Conservation (phyloP, 2,329 filamentous ascomycete genomes). For the Apiospora malaysiana region DNA sequence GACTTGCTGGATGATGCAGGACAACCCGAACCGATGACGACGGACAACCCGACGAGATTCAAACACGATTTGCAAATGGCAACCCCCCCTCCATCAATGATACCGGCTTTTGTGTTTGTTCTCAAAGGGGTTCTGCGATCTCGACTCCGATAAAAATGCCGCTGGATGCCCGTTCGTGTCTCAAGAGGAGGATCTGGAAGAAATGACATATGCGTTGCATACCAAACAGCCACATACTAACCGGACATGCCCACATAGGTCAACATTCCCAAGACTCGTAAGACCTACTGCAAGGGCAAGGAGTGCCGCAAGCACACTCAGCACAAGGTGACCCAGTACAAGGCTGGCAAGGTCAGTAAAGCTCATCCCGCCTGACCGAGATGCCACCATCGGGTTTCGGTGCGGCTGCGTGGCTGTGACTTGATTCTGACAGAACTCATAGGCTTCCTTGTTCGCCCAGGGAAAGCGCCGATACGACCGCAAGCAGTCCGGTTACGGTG, state of each 20-base stretch:
- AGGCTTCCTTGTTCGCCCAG: constrained; percentile 94
- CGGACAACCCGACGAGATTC: constrained; percentile 13
- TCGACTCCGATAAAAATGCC: neutral
- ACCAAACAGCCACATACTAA: constrained; percentile 35
- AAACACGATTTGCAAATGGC: constrained; percentile 11
- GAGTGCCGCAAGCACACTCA: constrained; percentile 91
- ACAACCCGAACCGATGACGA: constrained; percentile 13
- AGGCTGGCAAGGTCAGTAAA: constrained; percentile 80
- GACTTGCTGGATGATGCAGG: constrained; percentile 3
- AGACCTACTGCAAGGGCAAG: constrained; percentile 98
- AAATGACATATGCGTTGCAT: constrained; percentile 6
- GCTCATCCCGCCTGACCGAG: neutral
- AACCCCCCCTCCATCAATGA: neutral
- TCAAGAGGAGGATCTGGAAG: neutral
- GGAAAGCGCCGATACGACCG: constrained; percentile 99
- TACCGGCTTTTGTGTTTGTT: neutral
- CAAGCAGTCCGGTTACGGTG: constrained; percentile 99
- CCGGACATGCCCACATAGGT: constrained; percentile 61
- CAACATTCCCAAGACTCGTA: constrained; percentile 97
- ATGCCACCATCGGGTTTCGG: neutral
- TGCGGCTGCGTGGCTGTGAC: constrained; percentile 1
- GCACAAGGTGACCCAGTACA: constrained; percentile 96
- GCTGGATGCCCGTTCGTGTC: neutral
- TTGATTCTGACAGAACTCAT: constrained; percentile 24
- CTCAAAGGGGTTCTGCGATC: neutral